Base-by-base conservation (phyloP, 192 early-diverging fungal genomes). In the Phlyctochytrium arcticum region DNA sequence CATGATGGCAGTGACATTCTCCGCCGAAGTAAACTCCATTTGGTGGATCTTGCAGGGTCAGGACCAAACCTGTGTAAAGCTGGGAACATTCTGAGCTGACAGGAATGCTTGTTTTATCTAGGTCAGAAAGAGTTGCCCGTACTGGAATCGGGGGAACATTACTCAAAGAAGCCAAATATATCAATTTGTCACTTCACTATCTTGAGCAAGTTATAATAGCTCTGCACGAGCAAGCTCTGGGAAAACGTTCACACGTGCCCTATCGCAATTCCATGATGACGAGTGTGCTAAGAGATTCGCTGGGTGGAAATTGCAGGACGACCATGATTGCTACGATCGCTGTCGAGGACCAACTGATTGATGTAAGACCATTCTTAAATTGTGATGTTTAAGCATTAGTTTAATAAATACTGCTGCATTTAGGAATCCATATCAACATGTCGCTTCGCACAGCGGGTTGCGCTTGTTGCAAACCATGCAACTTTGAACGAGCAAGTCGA, bases 191-290 rank as follows among this genome's bases (percentile, higher is more conserved):
- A 9, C 62, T 86, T 2, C 85, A 86, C 62, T 85, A 78, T 55
- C 78, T 86, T 37, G 85, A 86, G 54, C 83, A 86, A 50, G 82
- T 85, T 12, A 86, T 86, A 46, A 70, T 86, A 27, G 83, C 85
- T 9, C 70, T 86, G 9, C 79, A 85, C 60, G 80, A 86, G 68
- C 77, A 85, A 46, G 44, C 70, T 9, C 63, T 60, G 17, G 85
- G 85, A 30, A 75, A 72, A 37, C 68, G 85, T 12, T 63, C 72
- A 2, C 85, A 86, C 67, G 69, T 86, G 23, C 85, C 85, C 23
- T 86, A 86, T 54, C 68, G 85, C 34, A 85, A 85, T 67, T 75
- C 71, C 10, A 83, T 86, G 80, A 85, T 86, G 82, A 86, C 85
- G 2, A 72, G 65, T 23, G 70, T 86, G 12, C 55, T 86, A 29